These are phyloP conservation scores for Biscutella laevigata DNA, from an alignment of 441 rosid genomes.

Conservation along the genomic window DNA sequence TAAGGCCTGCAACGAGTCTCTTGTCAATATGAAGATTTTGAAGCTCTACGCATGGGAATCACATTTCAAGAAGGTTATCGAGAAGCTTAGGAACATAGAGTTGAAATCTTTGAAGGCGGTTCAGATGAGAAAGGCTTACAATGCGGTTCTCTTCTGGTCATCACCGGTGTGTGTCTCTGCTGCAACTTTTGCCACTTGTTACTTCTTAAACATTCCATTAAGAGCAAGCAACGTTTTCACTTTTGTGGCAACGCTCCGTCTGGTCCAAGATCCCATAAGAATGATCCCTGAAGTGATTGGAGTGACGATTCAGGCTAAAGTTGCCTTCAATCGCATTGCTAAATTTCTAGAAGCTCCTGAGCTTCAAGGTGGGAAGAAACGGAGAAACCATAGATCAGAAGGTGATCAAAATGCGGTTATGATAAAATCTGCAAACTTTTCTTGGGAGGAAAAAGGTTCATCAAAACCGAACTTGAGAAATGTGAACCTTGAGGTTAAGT, in stretches of 20 bases:
- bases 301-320: conserved; percentile 81
- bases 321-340: conserved; percentile 66
- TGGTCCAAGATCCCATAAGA: conserved; percentile 85
- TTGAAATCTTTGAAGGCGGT: conserved; percentile 67
- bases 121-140: conserved; percentile 60
- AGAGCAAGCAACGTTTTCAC: conserved; percentile 87
- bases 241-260: conserved; percentile 73
- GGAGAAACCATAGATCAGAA: conserved; percentile 31
- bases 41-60: conserved; percentile 91
- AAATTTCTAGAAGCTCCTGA: conserved; percentile 86
- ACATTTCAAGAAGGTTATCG: conserved; percentile 75
- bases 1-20: conserved; percentile 71
- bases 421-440: conserved; percentile 56
- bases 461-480: conserved; percentile 52
- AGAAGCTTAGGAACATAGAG: conserved; percentile 55
- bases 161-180: conserved; percentile 81
- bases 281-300: conserved; percentile 86
- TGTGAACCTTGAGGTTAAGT: conserved; percentile 46
- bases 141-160: conserved; percentile 65
- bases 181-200: conserved; percentile 83
- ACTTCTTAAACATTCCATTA: conserved; percentile 61
- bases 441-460: conserved; percentile 62
- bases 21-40: conserved; percentile 81
- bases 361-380: conserved; percentile 44
- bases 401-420: conserved; percentile 24